These are phyloP conservation scores for Entonaema liquescens DNA, from an alignment of 495 filamentous ascomycete genomes.

Conservation along the genomic window DNA sequence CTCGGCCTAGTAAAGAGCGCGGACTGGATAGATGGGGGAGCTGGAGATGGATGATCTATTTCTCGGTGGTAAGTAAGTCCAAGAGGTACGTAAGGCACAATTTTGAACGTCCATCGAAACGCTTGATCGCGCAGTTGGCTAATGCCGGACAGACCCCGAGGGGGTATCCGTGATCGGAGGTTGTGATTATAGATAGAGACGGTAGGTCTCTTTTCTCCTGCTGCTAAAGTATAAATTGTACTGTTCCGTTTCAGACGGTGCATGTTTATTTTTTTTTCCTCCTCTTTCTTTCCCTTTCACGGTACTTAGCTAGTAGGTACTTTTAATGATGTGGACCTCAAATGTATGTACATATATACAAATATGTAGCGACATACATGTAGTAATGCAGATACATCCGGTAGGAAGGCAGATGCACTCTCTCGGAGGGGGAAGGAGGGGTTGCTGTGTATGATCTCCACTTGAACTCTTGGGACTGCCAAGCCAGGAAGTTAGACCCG, in stretches of 20 bases:
- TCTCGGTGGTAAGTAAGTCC: slow-evolving; percentile 1
- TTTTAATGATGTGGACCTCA: neutral
- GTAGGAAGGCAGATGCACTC: neutral
- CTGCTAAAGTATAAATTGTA: neutral
- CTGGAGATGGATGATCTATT: slow-evolving; percentile 3
- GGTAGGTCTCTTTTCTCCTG: slow-evolving; percentile 1
- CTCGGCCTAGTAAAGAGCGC: slow-evolving; percentile 12
- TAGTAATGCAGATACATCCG: slow-evolving; percentile 7
- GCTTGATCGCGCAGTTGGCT: slow-evolving; percentile 6
- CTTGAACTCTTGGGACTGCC: slow-evolving; percentile 31
- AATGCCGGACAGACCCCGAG: slow-evolving; percentile 30
- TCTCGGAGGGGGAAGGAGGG: slow-evolving; percentile 32
- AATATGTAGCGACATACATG: neutral
- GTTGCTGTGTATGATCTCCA: slow-evolving; percentile 34
- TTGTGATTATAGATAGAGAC: neutral
- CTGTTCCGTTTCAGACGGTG: slow-evolving; percentile 10
- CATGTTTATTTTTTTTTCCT: neutral
- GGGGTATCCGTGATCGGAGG: slow-evolving; percentile 35
- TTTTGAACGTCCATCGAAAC: slow-evolving; percentile 20
- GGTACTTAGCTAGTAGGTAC: neutral
- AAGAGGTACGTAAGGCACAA: slow-evolving; percentile 3
- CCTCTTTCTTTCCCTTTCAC: neutral
- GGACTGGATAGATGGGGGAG: slow-evolving; percentile 4
- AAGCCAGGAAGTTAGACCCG: slow-evolving; percentile 34
- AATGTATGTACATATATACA: neutral